Evolutionary conservation across 2,329 filamentous ascomycete genomes (phyloP), one percentile per base, ranked within the genome.

Genomic region (Dothiorella sarmentorum): DNA sequence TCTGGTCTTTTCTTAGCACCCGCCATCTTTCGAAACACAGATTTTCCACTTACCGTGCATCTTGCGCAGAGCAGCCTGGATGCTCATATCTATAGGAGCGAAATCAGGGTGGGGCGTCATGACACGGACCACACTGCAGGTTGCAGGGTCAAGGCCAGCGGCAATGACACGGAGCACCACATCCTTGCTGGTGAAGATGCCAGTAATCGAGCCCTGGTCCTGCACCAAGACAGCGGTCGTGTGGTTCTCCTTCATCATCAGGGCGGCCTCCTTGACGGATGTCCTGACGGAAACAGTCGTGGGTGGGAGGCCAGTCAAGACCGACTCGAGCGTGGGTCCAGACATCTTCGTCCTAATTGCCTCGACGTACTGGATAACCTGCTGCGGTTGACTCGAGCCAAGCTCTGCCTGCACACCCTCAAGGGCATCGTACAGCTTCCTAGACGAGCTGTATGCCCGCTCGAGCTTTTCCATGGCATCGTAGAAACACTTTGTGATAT

Each of bases 381-480:
- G 94, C 75, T 97, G 93, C 11, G 94, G 94, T 74, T 99, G 94
- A 71, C 89, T 96, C 55, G 93, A 89, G 38, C 94, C 94, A 33
- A 99, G 82, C 75, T 99, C 94, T 2, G 93, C 96, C 76, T 99
- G 94, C 3, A 99, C 94, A 74, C 94, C 94, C 76, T 99, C 94
- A 60, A 99, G 79, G 31, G 94, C 94, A 79, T 97, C 94, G 74
- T 99, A 97, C 20, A 99, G 83, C 76, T 97, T 96, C 66, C 94
- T 86, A n/a, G 94, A 99, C 15, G 94, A 97, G 64, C 91, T 91
- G 74, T 99, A 99, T 52, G 94, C 94, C 53, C 94, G 88, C 80
- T 99, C 94, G 61, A 99, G 80, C 80, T 99, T 99, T 80, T 99
- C 94, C 94, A 99, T 99, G 42, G 94, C 94, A 76, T 99, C 94